phyloP scores from a whole-genome alignment of 768 basidiomycete species.

The Hypholoma fasciculare region DNA sequence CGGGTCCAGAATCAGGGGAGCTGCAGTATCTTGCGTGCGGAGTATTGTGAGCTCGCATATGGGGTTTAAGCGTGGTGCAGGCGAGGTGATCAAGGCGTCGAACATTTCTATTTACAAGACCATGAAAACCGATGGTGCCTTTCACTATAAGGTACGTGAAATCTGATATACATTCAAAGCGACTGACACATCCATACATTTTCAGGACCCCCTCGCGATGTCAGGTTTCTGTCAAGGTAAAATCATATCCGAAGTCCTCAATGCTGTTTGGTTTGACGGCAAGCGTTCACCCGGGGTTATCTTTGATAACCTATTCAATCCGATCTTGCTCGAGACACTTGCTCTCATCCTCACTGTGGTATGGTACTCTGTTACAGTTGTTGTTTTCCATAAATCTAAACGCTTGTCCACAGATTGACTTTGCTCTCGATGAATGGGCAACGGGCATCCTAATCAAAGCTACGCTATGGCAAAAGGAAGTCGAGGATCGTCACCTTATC shows the following conservation, averaged over 20 bases:
- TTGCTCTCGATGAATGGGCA: conserved; percentile 9
- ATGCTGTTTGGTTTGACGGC: conserved; percentile 9
- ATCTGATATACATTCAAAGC: background rate
- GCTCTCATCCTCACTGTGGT: conserved; percentile 6
- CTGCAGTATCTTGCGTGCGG: background rate
- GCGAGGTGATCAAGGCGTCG: too few species aligned
- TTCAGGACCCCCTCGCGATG: background rate
- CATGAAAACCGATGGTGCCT: background rate
- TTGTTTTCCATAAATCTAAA: background rate
- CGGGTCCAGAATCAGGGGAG: conserved; percentile 12
- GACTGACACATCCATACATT: too few species aligned
- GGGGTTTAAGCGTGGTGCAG: background rate
- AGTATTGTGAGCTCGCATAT: background rate
- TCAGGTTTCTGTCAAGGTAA: background rate
- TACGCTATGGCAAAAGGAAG: conserved; percentile 6
- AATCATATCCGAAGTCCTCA: conserved; percentile 5
- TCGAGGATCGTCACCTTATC: conserved; percentile 5
- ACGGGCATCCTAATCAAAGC: conserved; percentile 6
- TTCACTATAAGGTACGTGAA: background rate
- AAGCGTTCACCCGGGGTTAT: background rate
- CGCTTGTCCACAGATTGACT: conserved; percentile 8
- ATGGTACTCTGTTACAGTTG: background rate
- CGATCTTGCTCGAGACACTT: conserved; percentile 13
- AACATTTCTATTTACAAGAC: background rate
- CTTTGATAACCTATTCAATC: conserved; percentile 8